These are phyloP conservation scores for Acmispon strigosus DNA, from an alignment of 306 rosid genomes.

Conservation along the genomic window DNA sequence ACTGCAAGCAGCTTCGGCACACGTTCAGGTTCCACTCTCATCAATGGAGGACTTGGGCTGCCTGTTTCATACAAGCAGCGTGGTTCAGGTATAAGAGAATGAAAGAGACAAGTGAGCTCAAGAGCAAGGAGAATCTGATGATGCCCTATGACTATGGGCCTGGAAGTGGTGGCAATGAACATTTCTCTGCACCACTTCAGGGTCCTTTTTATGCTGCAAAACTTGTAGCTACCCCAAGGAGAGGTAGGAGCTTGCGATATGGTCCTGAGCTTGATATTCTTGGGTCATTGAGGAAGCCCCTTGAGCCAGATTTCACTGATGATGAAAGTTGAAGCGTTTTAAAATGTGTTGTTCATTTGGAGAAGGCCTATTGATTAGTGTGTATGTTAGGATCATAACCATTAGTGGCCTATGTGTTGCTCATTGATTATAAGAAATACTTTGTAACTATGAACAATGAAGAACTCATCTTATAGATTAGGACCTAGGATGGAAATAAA, in stretches of 20 bases:
- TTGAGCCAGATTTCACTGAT: slow-evolving; percentile 44
- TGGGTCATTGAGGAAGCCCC: slow-evolving; percentile 42
- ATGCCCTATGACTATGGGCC: neutral
- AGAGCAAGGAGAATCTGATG: slow-evolving; percentile 21
- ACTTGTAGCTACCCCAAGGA: slow-evolving; percentile 25
- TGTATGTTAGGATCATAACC: neutral
- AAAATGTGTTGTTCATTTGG: neutral
- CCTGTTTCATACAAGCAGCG: slow-evolving; percentile 56
- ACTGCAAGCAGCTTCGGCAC: slow-evolving; percentile 44
- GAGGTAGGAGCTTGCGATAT: slow-evolving; percentile 37
- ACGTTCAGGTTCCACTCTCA: slow-evolving; percentile 41
- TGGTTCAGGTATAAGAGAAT: slow-evolving; percentile 48
- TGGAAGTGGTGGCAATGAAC: slow-evolving; percentile 15
- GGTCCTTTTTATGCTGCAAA: slow-evolving; percentile 17
- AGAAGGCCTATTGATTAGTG: neutral
- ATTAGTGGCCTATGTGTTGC: neutral
- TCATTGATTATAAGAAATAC: neutral
- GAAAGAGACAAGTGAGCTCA: slow-evolving; percentile 34
- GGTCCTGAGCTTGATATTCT: slow-evolving; percentile 36
- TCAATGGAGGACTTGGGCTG: slow-evolving; percentile 65
- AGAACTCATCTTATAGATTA: slow-evolving; percentile 1
- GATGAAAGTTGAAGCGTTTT: slow-evolving; percentile 12
- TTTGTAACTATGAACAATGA: neutral
- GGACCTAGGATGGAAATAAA: slow-evolving; percentile 1
- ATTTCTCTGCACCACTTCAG: slow-evolving; percentile 39